phyloP scores from a whole-genome alignment of 78 protist genomes.

The Dictyostelium intermedium region DNA sequence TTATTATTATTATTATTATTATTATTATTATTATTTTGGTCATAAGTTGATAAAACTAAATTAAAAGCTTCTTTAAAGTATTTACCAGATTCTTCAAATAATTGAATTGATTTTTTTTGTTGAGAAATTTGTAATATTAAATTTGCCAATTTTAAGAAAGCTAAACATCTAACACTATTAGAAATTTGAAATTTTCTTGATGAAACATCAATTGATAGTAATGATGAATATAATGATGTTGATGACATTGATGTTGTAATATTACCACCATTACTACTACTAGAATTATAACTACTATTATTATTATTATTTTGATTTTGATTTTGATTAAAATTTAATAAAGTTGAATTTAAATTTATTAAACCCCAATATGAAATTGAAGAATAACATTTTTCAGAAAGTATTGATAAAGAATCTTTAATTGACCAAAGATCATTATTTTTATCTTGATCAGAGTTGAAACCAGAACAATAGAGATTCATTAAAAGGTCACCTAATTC shows the following conservation, averaged over 20 bases:
- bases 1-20: neutral
- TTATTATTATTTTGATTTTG: neutral
- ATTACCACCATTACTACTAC: neutral
- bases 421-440: neutral
- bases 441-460: neutral
- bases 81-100: conserved; percentile 3
- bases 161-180: neutral
- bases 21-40: neutral
- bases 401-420: neutral
- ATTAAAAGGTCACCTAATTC: conserved; percentile 19
- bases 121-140: neutral
- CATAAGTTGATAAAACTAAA: neutral
- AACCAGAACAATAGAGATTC: neutral
- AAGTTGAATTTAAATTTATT: neutral
- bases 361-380: conserved; percentile 49
- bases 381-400: conserved; percentile 30
- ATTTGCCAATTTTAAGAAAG: conserved; percentile 7
- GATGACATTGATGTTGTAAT: neutral
- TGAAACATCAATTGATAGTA: neutral
- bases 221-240: neutral
- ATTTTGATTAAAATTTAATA: neutral
- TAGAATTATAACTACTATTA: neutral
- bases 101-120: neutral
- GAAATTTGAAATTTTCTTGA: neutral
- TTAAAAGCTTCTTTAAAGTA: conserved; percentile 37